Conservation (phyloP, 2,329 filamentous ascomycete species). For the Fusarium fracticaudum region DNA sequence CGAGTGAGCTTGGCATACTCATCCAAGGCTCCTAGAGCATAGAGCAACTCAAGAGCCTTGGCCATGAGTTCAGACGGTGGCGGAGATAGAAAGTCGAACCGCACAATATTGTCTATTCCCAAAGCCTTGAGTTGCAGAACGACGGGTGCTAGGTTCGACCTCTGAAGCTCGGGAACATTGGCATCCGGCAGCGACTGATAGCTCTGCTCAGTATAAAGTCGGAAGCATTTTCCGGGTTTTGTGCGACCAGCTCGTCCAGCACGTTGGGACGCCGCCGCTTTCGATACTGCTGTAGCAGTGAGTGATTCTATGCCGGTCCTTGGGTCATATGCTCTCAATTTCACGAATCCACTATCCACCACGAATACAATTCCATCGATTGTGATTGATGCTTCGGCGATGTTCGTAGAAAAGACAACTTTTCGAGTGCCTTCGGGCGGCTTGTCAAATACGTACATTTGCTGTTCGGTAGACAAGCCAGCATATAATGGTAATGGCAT, state of each 20-base stretch:
- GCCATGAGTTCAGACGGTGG: slow-evolving; percentile 87
- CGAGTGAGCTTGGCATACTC: slow-evolving; percentile 89
- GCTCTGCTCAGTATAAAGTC: slow-evolving; percentile 84
- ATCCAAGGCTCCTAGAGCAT: slow-evolving; percentile 86
- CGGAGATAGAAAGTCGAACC: slow-evolving; percentile 88
- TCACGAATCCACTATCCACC: slow-evolving; percentile 90
- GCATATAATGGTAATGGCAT: slow-evolving; percentile 81
- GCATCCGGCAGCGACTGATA: slow-evolving; percentile 73
- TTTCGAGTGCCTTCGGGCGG: slow-evolving; percentile 85
- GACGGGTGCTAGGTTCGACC: slow-evolving; percentile 87
- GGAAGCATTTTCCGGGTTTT: slow-evolving; percentile 90
- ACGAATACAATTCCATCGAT: slow-evolving; percentile 94
- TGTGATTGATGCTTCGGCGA: slow-evolving; percentile 94
- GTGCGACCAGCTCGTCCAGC: slow-evolving; percentile 91
- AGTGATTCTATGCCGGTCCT: slow-evolving; percentile 87
- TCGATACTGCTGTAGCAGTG: slow-evolving; percentile 83
- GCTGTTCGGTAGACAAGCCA: slow-evolving; percentile 87
- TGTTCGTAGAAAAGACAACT: slow-evolving; percentile 93
- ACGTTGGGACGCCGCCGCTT: slow-evolving; percentile 91
- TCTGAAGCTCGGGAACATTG: slow-evolving; percentile 89
- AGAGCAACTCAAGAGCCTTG: slow-evolving; percentile 88
- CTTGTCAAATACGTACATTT: slow-evolving; percentile 94
- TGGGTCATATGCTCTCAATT: slow-evolving; percentile 87
- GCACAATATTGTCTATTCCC: slow-evolving; percentile 91
- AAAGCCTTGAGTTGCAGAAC: slow-evolving; percentile 93